phyloP scores from a whole-genome alignment of 306 rosid species.

The Alnus glutinosa region DNA sequence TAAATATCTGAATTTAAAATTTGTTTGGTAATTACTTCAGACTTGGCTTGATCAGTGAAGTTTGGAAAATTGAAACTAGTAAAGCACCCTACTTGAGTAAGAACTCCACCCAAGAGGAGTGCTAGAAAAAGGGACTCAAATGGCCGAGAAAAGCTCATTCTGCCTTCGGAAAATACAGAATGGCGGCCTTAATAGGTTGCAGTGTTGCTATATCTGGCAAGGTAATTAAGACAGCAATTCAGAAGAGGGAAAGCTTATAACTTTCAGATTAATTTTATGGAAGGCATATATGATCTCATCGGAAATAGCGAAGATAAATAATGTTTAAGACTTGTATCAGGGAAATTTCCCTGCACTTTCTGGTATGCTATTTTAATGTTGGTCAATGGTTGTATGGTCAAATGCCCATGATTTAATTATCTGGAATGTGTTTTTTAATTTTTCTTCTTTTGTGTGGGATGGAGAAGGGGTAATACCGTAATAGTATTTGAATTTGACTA shows the following conservation, averaged over 20 bases:
- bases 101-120: constrained; percentile 16
- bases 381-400: too few species aligned
- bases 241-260: neutral
- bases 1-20: constrained; percentile 22
- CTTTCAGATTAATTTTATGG: neutral
- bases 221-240: neutral
- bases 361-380: too few species aligned
- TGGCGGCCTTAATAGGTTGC: neutral
- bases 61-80: constrained; percentile 33
- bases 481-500: too few species aligned
- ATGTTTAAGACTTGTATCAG: too few species aligned
- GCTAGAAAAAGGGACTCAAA: constrained; percentile 13
- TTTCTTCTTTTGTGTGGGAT: too few species aligned
- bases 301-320: too few species aligned
- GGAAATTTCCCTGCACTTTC: too few species aligned
- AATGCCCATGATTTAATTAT: too few species aligned
- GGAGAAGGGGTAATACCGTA: too few species aligned
- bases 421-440: too few species aligned
- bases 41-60: constrained; percentile 25
- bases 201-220: neutral
- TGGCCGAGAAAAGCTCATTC: constrained; percentile 6
- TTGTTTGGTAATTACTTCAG: neutral
- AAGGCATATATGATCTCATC: neutral
- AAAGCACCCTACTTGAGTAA: constrained; percentile 20
- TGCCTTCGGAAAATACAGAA: neutral